A percentile compares a stretch with the other conserved stretches of the same genome.
Evolutionary conservation across 257 asterid species (phyloP).

Genomic region (Ballota nigra): DNA sequence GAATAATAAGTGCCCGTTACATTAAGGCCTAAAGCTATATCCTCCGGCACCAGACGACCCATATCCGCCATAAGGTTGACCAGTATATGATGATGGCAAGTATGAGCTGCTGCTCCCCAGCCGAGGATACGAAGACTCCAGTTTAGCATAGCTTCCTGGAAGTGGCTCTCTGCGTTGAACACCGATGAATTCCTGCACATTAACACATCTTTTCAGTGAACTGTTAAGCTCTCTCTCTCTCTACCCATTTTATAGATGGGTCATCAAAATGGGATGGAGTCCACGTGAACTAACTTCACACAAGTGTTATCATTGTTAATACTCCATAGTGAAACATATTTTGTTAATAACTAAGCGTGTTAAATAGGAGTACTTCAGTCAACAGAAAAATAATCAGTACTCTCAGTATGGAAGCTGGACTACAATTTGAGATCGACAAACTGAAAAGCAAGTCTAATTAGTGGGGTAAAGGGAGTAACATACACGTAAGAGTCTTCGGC

Average conservation of each 20-base stretch:
- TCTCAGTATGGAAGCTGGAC: neutral
- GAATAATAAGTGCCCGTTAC: neutral
- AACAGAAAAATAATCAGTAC: neutral
- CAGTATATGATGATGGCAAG: constrained; percentile 44
- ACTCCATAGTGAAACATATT: neutral
- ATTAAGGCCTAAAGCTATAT: constrained; percentile 56
- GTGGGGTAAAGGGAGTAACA: no score
- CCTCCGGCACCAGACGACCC: constrained; percentile 75
- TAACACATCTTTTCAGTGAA: no score
- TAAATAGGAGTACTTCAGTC: neutral
- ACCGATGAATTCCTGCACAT: constrained; percentile 59
- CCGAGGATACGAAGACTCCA: constrained; percentile 62
- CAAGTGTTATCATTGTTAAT: neutral
- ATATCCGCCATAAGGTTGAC: constrained; percentile 56
- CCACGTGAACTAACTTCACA: no score
- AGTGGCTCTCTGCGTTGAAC: constrained; percentile 53
- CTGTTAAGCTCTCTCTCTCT: neutral
- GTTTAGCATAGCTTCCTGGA: constrained; percentile 35
- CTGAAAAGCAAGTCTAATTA: no score
- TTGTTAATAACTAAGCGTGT: neutral
- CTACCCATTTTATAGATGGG: no score
- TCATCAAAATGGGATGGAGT: no score
- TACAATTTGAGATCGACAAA: no score
- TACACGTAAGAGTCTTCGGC: no score
- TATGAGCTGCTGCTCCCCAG: constrained; percentile 48